Evolutionary conservation across 768 basidiomycete genomes (phyloP), one percentile per base, ranked within the genome.

Genomic region (Mycena belliarum): DNA sequence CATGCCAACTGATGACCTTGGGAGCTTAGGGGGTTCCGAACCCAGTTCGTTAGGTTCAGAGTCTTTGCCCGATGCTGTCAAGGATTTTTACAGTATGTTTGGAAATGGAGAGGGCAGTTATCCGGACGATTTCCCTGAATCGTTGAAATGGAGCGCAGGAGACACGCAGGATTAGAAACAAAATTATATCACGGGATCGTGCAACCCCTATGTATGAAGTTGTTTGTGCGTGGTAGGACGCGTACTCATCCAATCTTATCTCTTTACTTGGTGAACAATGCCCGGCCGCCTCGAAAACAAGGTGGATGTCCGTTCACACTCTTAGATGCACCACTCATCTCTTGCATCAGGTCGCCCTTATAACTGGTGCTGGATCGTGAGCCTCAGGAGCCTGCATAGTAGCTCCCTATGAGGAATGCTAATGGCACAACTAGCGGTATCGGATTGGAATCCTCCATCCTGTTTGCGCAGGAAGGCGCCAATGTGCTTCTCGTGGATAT

Each of bases 381-480:
- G 91, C 78, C n/a, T n/a, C n/a, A n/a, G n/a, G n/a, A 15, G 21
- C 23, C 32, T 28, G 57, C 10, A 11, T 18, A 23, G 21, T 29
- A 6, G 37, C 37, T 6, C n/a, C n/a, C n/a, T n/a, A n/a, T 4
- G 16, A n/a, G 37, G 60, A 59, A 40, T 55, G 57, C 12, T 32
- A 32, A 32, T 12, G 45, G 38, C 29, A 37, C 20, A 41, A 6
- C 29, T 72, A 98, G 95, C 54, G 97, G 97, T 1, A 97, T 99
- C 71, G 97, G 97, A 25, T 83, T 98, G 46, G 95, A 99, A 76
- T 90, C 95, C 0, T 87, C 94, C n/a, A 80, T 98, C 59, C 82
- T 98, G 44, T 99, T 99, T 71, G 96, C 96, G 2, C 82, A 84
- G 60, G 97, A 99, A 72, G 95, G 96, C 24, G 94, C 94, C n/a